A percentile compares a stretch with the other conserved stretches of the same genome.
These are phyloP conservation scores for Ceriops decandra DNA, from an alignment of 345 rosid genomes.

Conservation along the genomic window DNA sequence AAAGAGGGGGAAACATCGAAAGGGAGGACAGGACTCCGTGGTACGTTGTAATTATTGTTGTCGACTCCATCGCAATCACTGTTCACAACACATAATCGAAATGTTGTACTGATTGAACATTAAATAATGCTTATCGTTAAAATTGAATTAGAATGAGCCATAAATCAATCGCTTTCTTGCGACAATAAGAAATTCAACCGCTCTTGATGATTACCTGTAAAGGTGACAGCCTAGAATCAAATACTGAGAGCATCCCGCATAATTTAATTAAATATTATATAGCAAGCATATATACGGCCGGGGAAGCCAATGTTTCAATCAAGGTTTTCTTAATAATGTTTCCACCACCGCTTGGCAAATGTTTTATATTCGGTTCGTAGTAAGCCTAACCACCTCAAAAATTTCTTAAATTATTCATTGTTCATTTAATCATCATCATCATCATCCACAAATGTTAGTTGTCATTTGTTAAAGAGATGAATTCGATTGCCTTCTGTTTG, in stretches of 20 bases:
- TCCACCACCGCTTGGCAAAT: constrained; percentile 13
- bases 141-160: not conserved
- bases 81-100: not conserved
- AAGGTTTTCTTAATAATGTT: constrained; percentile 11
- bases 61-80: not conserved
- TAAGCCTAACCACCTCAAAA: constrained; percentile 2
- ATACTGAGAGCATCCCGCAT: not conserved
- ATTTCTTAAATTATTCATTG: not conserved
- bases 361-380: not conserved
- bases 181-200: constrained; percentile 19
- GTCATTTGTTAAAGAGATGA: no score
- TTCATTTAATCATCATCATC: not conserved
- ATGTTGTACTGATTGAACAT: not conserved
- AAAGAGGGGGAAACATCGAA: not conserved
- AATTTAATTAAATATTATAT: constrained; percentile 7
- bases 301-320: constrained; percentile 26
- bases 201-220: constrained; percentile 17
- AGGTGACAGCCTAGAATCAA: constrained; percentile 25
- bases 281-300: constrained; percentile 9
- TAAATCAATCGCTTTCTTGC: constrained; percentile 19
- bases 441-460: not conserved
- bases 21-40: constrained; percentile 1
- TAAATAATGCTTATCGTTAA: not conserved
- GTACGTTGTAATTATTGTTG: constrained; percentile 24
- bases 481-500: not conserved